A percentile compares a stretch with the other conserved stretches of the same genome.
These are phyloP conservation scores for Cladorrhinum sp. DNA, from an alignment of 2,329 filamentous ascomycete genomes.

Conservation along the genomic window DNA sequence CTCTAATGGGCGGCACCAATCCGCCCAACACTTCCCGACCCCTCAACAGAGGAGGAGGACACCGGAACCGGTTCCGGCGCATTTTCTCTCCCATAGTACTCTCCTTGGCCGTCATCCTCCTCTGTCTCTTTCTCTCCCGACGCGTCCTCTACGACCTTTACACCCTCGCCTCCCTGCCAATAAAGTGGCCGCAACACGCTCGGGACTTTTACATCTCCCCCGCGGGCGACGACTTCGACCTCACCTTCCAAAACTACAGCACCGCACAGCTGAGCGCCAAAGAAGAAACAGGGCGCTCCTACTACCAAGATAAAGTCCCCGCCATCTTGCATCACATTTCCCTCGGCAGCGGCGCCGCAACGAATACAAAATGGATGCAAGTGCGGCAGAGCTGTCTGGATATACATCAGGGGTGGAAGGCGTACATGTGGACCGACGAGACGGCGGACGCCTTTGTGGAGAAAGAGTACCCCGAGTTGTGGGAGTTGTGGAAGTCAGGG, in stretches of 20 bases:
- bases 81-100: slow-evolving; percentile 2
- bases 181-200: slow-evolving; percentile 28
- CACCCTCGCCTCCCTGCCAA: slow-evolving; percentile 31
- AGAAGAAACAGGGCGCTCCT: slow-evolving; percentile 14
- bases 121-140: slow-evolving; percentile 15
- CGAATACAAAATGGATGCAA: slow-evolving; percentile 25
- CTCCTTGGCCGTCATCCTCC: slow-evolving; percentile 23
- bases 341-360: slow-evolving; percentile 27
- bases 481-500: slow-evolving; percentile 26
- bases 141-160: slow-evolving; percentile 27
- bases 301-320: slow-evolving; percentile 32
- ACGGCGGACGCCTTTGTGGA: slow-evolving; percentile 25
- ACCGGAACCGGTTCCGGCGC: slow-evolving; percentile 4
- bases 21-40: too few relatives aligned
- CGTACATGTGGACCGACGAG: slow-evolving; percentile 27
- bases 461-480: slow-evolving; percentile 26
- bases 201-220: slow-evolving; percentile 31
- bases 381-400: slow-evolving; percentile 35
- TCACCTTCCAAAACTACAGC: slow-evolving; percentile 35
- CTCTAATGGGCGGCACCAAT: too few relatives aligned
- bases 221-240: slow-evolving; percentile 31
- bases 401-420: slow-evolving; percentile 35
- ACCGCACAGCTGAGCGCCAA: slow-evolving; percentile 29
- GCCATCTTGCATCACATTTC: slow-evolving; percentile 37
- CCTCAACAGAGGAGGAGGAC: too few relatives aligned